Evolutionary conservation across 164 flowering plant species (phyloP).

Genomic region (Berberis thunbergii): DNA sequence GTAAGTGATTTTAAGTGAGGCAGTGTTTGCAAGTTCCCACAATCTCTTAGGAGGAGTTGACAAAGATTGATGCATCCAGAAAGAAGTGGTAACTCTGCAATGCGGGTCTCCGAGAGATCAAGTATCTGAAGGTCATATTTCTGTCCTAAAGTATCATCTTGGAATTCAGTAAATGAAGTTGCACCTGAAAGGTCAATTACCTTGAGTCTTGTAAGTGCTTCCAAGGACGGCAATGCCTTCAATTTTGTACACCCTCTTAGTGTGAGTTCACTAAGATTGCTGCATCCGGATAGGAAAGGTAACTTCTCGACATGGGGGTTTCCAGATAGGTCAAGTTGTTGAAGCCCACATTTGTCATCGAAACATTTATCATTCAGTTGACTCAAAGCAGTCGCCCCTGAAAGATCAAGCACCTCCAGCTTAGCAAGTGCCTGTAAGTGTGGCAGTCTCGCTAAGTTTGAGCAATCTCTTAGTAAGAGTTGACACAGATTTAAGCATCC

Average conservation of each 20-base stretch:
- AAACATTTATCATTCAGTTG: not conserved
- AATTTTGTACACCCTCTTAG: not conserved
- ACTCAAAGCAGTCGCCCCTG: not conserved
- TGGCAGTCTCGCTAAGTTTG: not conserved
- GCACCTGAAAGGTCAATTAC: not conserved
- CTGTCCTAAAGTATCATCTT: not conserved
- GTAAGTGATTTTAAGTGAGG: not conserved
- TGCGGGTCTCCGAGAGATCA: not conserved
- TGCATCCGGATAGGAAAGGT: not conserved
- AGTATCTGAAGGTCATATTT: not conserved
- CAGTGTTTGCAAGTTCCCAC: not conserved
- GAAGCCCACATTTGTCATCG: not conserved
- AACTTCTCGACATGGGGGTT: not conserved
- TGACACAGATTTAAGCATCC: not conserved
- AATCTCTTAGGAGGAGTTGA: not conserved
- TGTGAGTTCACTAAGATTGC: not conserved
- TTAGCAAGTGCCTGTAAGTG: not conserved
- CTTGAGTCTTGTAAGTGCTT: not conserved
- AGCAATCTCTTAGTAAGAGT: conserved; percentile 1
- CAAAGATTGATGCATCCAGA: not conserved
- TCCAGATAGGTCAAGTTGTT: not conserved
- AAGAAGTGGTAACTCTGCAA: not conserved
- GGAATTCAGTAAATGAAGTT: not conserved
- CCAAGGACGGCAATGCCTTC: not conserved
- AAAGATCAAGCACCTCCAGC: not conserved